phyloP scores from a whole-genome alignment of 2,329 filamentous ascomycete genomes.

The Ascochyta viciae-villosae region DNA sequence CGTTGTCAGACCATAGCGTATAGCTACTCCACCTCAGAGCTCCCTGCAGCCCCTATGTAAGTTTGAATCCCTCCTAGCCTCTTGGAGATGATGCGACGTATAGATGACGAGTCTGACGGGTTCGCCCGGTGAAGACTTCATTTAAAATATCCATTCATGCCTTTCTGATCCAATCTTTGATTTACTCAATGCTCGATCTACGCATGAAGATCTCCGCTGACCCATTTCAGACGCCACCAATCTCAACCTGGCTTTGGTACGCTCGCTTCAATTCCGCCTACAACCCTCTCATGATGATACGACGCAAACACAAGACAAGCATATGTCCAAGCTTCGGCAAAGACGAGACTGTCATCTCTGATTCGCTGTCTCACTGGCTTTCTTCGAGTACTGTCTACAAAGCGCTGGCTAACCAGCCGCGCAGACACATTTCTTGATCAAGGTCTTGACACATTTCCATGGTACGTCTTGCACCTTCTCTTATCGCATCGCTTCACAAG shows the following conservation, averaged over 20 bases:
- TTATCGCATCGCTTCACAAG: constrained; percentile 29
- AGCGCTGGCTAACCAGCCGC: constrained; percentile 34
- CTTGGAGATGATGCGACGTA: constrained; percentile 55
- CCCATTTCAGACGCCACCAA: constrained; percentile 7
- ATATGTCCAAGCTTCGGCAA: constrained; percentile 86
- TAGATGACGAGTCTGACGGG: constrained; percentile 82
- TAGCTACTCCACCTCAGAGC: neutral
- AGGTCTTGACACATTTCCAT: neutral
- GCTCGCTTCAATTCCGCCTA: constrained; percentile 11
- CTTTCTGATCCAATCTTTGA: constrained; percentile 32
- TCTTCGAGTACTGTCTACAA: neutral
- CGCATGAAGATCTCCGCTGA: constrained; percentile 13
- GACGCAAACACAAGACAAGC: constrained; percentile 87
- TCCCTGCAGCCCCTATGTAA: constrained; percentile 18
- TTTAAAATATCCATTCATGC: constrained; percentile 76
- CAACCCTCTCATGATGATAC: constrained; percentile 72
- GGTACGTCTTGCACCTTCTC: constrained; percentile 20
- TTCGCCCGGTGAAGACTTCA: constrained; percentile 69
- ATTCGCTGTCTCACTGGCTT: constrained; percentile 33
- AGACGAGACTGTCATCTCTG: constrained; percentile 55
- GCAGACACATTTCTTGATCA: constrained; percentile 6
- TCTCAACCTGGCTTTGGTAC: constrained; percentile 27
- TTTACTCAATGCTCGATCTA: constrained; percentile 3
- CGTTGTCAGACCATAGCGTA: constrained; percentile 2
- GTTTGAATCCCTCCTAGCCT: constrained; percentile 18